Evolutionary conservation across 768 basidiomycete genomes (phyloP), one percentile per base, ranked within the genome.

Genomic region (Pleurotus citrinopileatus): DNA sequence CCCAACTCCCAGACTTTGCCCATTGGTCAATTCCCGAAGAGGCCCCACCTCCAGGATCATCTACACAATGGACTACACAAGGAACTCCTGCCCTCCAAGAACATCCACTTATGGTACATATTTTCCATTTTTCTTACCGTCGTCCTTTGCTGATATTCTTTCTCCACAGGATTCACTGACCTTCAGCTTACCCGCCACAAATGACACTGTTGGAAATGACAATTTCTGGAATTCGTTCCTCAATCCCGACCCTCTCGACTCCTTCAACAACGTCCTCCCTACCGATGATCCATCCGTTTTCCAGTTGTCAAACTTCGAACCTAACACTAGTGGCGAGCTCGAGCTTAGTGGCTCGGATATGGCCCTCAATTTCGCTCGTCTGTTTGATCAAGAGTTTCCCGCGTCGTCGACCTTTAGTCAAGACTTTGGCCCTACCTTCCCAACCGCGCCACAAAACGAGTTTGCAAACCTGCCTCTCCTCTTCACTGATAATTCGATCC

Each of bases 251-350:
- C 29, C 29, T 13, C 29, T 32, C 38, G n/a, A 40, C 38, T 8
- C 7, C 19, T 40, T 32, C 29, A 32, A 32, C 29, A 32, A 6
- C 29, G 13, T 32, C 29, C 29, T 32, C 13, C 29, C 38, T 17
- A 40, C 38, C 19, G 60, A 60, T 6, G 65, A 71, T 56, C 68
- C 66, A 3, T 65, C 65, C 17, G 57, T 75, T 25, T 80, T 73
- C 59, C 64, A 68, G 47, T 55, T 76, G 17, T 52, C 64, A 1
- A 64, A 67, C 23, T 63, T 76, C 44, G 66, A 72, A 53, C 45
- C 67, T 2, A 54, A 65, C 20, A 56, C 55, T 20, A 29, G 45
- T 26, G 27, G 27, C 28, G 45, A 47, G 20, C 10, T 47, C 12
- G 45, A 47, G n/a, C 15, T 47, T 26, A 47, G 45, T 3, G n/a